Evolutionary conservation across 2,329 filamentous ascomycete species (phyloP), one percentile per base, ranked within the genome.

Genomic region (Cladosporium sp.): DNA sequence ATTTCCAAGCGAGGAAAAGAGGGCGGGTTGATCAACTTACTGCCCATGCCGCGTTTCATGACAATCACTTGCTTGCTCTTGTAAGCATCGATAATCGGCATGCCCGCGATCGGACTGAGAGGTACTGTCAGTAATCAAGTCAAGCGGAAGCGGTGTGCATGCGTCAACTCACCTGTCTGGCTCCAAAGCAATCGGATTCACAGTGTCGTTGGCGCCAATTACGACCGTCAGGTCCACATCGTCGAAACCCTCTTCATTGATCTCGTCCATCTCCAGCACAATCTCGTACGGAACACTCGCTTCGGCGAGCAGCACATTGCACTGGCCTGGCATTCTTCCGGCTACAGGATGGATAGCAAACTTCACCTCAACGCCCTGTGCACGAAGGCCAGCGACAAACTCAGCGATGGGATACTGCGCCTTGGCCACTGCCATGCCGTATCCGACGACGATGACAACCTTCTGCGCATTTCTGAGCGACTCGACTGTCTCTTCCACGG

Each of bases 401-500:
- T 91, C 87, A 3, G 86, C 85, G 46, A 95, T 88, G 18, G 88
- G 88, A 63, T 95, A 95, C 68, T 95, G 90, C 3, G 90, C 89
- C 69, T 95, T 95, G 7, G 90, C 89, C 1, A 95, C 89, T 0
- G 90, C 90, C 90, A 95, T 95, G 46, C 90, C 90, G 60, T 95
- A 95, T 1, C 90, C 90, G 4, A 95, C 89, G 1, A 92, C 84
- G 48, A 95, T 90, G 59, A 95, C 93, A 50, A 95, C 88, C 40
- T 78, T 90, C 62, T 95, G 88, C 0, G 88, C 84, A 54, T 85
- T 85, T 13, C 82, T 72, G 2, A 95, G 75, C 0, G 82, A 78
- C 22, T 94, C 88, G 1, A 86, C 86, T 0, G 87, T 85, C 40
- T 95, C 89, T 15, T 94, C 89, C 1, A 92, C 77, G 3, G 78